Percentiles rank a stretch among this genome's conserved stretches.
Conservation (phyloP, 2,329 filamentous ascomycete species). For the Fusarium abutilonis region DNA sequence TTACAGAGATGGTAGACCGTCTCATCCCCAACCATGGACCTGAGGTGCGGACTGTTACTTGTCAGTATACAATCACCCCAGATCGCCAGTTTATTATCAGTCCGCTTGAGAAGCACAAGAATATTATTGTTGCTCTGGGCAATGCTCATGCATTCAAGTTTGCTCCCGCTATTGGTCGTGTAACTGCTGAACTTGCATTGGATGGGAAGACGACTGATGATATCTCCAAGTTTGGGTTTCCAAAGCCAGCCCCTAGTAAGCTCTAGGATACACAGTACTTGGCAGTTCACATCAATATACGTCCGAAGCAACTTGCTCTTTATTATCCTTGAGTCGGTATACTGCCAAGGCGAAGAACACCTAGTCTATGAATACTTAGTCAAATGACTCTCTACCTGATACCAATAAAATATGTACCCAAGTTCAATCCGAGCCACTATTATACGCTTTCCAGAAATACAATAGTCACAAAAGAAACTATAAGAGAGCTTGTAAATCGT, state of each 20-base stretch:
- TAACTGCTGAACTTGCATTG: constrained; percentile 32
- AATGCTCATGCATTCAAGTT: constrained; percentile 36
- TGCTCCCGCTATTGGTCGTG: constrained; percentile 33
- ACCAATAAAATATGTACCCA: background rate
- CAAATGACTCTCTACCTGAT: too few relatives aligned
- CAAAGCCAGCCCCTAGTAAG: background rate
- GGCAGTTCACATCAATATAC: too few relatives aligned
- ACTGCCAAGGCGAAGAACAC: too few relatives aligned
- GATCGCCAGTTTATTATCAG: constrained; percentile 34
- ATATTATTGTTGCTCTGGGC: constrained; percentile 30
- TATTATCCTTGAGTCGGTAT: too few relatives aligned
- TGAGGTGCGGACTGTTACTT: constrained; percentile 33
- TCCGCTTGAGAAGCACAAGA: constrained; percentile 15
- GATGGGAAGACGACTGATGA: constrained; percentile 33
- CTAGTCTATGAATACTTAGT: too few relatives aligned
- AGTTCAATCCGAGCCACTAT: background rate
- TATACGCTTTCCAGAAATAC: background rate
- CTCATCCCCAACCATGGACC: constrained; percentile 7
- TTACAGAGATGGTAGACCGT: background rate
- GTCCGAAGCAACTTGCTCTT: too few relatives aligned
- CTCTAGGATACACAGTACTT: constrained; percentile 1
- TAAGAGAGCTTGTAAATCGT: constrained; percentile 5
- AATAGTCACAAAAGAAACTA: constrained; percentile 14
- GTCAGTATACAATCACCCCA: constrained; percentile 35
- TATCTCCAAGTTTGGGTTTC: constrained; percentile 32